phyloP scores from a whole-genome alignment of 495 filamentous ascomycete species.

The Parachaetomium inaequale region DNA sequence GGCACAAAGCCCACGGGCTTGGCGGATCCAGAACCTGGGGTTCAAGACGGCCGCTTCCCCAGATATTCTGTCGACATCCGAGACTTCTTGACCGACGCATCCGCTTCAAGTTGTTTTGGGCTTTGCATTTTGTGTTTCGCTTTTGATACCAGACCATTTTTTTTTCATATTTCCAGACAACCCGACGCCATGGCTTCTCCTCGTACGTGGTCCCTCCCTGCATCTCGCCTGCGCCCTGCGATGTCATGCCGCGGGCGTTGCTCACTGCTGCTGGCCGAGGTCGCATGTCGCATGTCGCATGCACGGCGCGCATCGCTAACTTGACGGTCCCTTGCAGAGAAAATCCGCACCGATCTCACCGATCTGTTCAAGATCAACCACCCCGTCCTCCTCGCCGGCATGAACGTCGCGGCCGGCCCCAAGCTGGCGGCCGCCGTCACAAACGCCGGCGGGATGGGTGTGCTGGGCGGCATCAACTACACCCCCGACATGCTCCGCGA shows the following conservation, averaged over 20 bases:
- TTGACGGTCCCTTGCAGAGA: slow-evolving; percentile 51
- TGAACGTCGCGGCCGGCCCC: slow-evolving; percentile 98
- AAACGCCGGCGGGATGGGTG: slow-evolving; percentile 93
- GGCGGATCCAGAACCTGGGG: neutral
- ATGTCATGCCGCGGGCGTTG: neutral
- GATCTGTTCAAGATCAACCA: slow-evolving; percentile 97
- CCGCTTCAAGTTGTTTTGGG: neutral
- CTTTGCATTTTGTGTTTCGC: slow-evolving; percentile 14
- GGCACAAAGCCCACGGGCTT: slow-evolving; percentile 17
- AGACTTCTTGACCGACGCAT: slow-evolving; percentile 3
- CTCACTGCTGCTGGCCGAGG: too few relatives aligned
- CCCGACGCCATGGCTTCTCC: slow-evolving; percentile 69
- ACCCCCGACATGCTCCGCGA: slow-evolving; percentile 95
- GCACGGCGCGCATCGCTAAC: slow-evolving; percentile 2
- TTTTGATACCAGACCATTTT: slow-evolving; percentile 19
- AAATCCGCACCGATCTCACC: slow-evolving; percentile 83
- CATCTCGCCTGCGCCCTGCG: slow-evolving; percentile 10
- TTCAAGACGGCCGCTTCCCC: slow-evolving; percentile 19
- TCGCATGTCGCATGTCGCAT: neutral
- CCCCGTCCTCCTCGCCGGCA: slow-evolving; percentile 90
- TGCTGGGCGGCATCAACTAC: slow-evolving; percentile 95
- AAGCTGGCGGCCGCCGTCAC: slow-evolving; percentile 96
- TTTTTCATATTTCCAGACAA: slow-evolving; percentile 14
- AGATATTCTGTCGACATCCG: neutral
- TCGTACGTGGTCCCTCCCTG: slow-evolving; percentile 54